A percentile compares a stretch with the other conserved stretches of the same genome.
These are phyloP conservation scores for Fusarium musae DNA, from an alignment of 2,329 filamentous ascomycete genomes.

Conservation along the genomic window DNA sequence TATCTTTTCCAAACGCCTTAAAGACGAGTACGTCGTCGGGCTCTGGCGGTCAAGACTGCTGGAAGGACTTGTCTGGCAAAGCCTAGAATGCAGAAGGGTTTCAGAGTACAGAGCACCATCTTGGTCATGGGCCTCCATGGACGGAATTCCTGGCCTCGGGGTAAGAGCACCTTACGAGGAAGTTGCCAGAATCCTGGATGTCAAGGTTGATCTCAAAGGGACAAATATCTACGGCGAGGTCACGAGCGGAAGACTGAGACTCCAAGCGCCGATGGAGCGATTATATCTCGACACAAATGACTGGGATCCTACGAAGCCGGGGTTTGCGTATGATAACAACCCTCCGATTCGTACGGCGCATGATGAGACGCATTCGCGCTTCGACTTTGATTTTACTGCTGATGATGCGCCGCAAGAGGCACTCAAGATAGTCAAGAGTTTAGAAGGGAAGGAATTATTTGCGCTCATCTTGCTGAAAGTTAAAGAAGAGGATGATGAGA, in stretches of 20 bases:
- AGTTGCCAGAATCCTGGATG: neutral
- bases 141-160: neutral
- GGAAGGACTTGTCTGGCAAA: neutral
- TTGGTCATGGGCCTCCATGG: conserved; percentile 1
- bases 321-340: accelerated
- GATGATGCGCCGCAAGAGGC: neutral
- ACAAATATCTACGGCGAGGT: neutral
- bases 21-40: neutral
- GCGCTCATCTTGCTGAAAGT: neutral
- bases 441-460: neutral
- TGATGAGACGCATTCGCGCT: neutral
- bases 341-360: neutral
- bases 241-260: neutral
- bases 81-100: accelerated
- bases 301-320: neutral
- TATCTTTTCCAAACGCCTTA: neutral
- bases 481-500: accelerated
- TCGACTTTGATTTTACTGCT: neutral
- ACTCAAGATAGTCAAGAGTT: neutral
- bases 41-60: neutral
- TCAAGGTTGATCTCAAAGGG: neutral
- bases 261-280: neutral
- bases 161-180: accelerated
- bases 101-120: neutral
- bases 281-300: neutral